These are phyloP conservation scores for Botrytis elliptica DNA, from an alignment of 2,329 filamentous ascomycete genomes.

Conservation along the genomic window DNA sequence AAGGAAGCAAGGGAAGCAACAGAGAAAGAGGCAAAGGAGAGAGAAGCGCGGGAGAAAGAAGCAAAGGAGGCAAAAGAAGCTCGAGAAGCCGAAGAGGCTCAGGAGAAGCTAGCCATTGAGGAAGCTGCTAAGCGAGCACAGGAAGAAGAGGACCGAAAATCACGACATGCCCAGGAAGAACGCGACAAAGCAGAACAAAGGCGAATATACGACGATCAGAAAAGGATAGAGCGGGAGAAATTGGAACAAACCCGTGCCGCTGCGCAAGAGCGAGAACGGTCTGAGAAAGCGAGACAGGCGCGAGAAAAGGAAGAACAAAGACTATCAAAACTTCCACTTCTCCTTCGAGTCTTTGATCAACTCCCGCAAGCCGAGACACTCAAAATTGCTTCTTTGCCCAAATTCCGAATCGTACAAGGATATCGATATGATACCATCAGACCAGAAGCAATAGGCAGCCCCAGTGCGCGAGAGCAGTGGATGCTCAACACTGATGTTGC, in stretches of 20 bases:
- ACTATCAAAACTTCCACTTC: slow-evolving; percentile 56
- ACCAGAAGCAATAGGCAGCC: slow-evolving; percentile 50
- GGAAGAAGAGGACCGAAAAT: slow-evolving; percentile 36
- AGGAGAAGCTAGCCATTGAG: slow-evolving; percentile 36
- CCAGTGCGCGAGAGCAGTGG: slow-evolving; percentile 64
- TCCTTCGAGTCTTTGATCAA: slow-evolving; percentile 60
- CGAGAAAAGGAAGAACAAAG: slow-evolving; percentile 56
- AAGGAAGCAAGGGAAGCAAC: slow-evolving; percentile 34
- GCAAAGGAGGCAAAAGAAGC: slow-evolving; percentile 27
- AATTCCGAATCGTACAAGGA: slow-evolving; percentile 57
- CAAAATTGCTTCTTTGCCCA: slow-evolving; percentile 48
- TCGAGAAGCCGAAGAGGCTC: slow-evolving; percentile 29
- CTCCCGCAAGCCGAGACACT: slow-evolving; percentile 52
- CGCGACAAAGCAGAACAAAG: slow-evolving; percentile 40
- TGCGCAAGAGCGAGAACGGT: slow-evolving; percentile 46
- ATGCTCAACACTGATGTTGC: slow-evolving; percentile 64
- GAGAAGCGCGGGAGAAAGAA: slow-evolving; percentile 30
- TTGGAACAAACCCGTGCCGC: slow-evolving; percentile 38
- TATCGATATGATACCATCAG: slow-evolving; percentile 64
- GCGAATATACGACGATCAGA: slow-evolving; percentile 39
- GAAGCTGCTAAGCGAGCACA: slow-evolving; percentile 37
- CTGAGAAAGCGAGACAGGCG: slow-evolving; percentile 48
- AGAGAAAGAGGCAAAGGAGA: slow-evolving; percentile 20
- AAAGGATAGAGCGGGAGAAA: slow-evolving; percentile 41
- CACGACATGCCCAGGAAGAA: slow-evolving; percentile 34